Percentiles rank a stretch among this genome's conserved stretches.
These are phyloP conservation scores for Epithemia pelagica DNA, from an alignment of 108 stramenopile species.

Conservation along the genomic window DNA sequence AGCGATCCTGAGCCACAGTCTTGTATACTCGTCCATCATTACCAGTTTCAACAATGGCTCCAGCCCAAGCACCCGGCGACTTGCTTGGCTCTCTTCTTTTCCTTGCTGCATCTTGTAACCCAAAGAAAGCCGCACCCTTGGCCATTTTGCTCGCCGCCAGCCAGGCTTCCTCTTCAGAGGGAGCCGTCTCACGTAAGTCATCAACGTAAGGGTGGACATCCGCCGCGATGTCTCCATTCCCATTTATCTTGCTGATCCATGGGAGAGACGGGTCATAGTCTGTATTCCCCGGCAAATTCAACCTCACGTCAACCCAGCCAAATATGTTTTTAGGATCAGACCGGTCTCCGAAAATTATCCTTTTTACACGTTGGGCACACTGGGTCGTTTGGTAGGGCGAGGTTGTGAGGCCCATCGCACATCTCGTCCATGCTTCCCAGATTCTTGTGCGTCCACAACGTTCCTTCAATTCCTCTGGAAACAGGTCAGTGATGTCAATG, in stretches of 20 bases:
- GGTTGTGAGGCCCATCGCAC: slow-evolving; percentile 27
- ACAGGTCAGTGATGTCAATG: slow-evolving; percentile 21
- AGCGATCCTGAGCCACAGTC: slow-evolving; percentile 13
- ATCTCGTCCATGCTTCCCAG: slow-evolving; percentile 14
- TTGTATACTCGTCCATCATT: slow-evolving; percentile 11
- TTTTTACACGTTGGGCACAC: slow-evolving; percentile 1
- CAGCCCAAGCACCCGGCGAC: slow-evolving; percentile 18
- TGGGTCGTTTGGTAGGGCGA: slow-evolving; percentile 27
- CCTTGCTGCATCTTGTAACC: slow-evolving; percentile 37
- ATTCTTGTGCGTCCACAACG: slow-evolving; percentile 1
- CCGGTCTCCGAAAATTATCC: slow-evolving; percentile 17
- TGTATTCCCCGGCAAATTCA: slow-evolving; percentile 34
- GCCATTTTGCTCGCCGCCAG: slow-evolving; percentile 6
- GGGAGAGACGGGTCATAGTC: too few species aligned
- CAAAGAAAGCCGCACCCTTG: slow-evolving; percentile 7
- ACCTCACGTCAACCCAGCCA: slow-evolving; percentile 17
- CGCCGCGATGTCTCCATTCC: slow-evolving; percentile 19
- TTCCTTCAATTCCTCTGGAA: slow-evolving; percentile 5
- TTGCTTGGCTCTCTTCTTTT: slow-evolving; percentile 15
- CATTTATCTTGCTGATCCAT: too few species aligned
- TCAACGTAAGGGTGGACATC: slow-evolving; percentile 27
- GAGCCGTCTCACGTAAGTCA: slow-evolving; percentile 14
- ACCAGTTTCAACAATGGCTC: slow-evolving; percentile 11
- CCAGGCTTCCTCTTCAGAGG: slow-evolving; percentile 15
- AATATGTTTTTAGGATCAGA: slow-evolving; percentile 18